Percentiles rank a stretch among this genome's conserved stretches.
Evolutionary conservation across 2,329 filamentous ascomycete species (phyloP).

Genomic region (Xylariales sp.): DNA sequence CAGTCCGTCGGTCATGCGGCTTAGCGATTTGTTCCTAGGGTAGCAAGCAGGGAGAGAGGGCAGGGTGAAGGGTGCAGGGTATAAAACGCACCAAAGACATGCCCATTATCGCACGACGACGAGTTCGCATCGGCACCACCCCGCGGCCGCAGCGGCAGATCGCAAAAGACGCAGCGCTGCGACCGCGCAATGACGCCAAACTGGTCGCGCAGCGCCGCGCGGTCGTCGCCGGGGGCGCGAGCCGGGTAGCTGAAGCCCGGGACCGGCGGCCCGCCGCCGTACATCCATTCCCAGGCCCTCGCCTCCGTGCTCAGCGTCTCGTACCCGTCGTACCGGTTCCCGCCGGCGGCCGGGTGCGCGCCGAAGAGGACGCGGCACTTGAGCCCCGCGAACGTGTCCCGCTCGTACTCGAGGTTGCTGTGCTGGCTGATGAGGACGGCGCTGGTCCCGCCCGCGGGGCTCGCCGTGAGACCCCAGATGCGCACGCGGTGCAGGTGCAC

Average conservation of each 20-base stretch:
- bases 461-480: constrained; percentile 64
- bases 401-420: constrained; percentile 61
- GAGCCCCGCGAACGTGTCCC: constrained; percentile 53
- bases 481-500: constrained; percentile 63
- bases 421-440: constrained; percentile 63
- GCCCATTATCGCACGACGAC: constrained; percentile 55
- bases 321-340: neutral
- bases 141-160: constrained; percentile 49
- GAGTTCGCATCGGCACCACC: constrained; percentile 44
- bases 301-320: constrained; percentile 63
- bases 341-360: constrained; percentile 27
- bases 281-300: constrained; percentile 68
- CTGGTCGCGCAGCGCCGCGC: constrained; percentile 49
- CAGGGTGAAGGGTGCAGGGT: neutral
- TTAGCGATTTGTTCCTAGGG: too few species aligned
- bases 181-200: constrained; percentile 53
- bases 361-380: constrained; percentile 55
- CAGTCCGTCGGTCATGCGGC: too few species aligned
- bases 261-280: constrained; percentile 62
- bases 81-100: constrained; percentile 52
- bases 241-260: constrained; percentile 50
- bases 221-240: constrained; percentile 19
- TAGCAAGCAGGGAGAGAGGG: too few species aligned
- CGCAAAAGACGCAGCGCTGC: constrained; percentile 63
- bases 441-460: constrained; percentile 63